Evolutionary conservation across 805 yeast genomes (phyloP).

Genomic region (Candida parachauliodes): DNA sequence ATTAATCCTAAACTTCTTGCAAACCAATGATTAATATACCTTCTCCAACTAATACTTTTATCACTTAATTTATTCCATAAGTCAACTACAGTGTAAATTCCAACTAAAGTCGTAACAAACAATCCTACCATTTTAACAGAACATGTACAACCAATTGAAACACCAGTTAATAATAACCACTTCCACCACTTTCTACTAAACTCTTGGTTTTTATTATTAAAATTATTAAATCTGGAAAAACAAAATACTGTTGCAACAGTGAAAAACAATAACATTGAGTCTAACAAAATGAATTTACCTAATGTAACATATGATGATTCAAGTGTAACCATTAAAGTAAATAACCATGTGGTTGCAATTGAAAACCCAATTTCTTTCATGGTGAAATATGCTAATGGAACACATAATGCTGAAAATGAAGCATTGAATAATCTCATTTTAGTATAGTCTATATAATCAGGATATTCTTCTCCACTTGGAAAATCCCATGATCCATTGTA

Average conservation of each 20-base stretch:
- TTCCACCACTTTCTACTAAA: conserved; percentile 88
- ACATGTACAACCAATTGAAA: conserved; percentile 83
- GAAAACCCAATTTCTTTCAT: conserved; percentile 54
- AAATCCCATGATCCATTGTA: conserved; percentile 75
- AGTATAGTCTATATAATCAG: conserved; percentile 56
- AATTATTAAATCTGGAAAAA: conserved; percentile 67
- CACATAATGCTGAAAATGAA: conserved; percentile 59
- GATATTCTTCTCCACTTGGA: conserved; percentile 62
- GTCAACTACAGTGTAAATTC: conserved; percentile 84
- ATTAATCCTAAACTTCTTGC: conserved; percentile 65
- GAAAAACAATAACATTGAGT: conserved; percentile 72
- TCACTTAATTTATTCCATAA: conserved; percentile 84
- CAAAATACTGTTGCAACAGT: conserved; percentile 76
- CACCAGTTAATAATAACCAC: conserved; percentile 83
- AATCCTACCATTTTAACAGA: conserved; percentile 97
- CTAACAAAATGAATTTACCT: conserved; percentile 71
- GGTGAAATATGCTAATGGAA: conserved; percentile 70
- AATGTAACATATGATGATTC: conserved; percentile 69
- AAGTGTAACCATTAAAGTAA: conserved; percentile 59
- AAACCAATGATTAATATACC: conserved; percentile 59
- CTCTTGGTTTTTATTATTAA: conserved; percentile 39
- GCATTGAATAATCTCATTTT: conserved; percentile 74
- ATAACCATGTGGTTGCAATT: conserved; percentile 52
- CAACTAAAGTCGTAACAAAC: conserved; percentile 82
- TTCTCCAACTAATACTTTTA: conserved; percentile 45